Evolutionary conservation across 2,329 filamentous ascomycete species (phyloP), one percentile per base, ranked within the genome.

Genomic region (Pseudocercospora pini-densiflorae): DNA sequence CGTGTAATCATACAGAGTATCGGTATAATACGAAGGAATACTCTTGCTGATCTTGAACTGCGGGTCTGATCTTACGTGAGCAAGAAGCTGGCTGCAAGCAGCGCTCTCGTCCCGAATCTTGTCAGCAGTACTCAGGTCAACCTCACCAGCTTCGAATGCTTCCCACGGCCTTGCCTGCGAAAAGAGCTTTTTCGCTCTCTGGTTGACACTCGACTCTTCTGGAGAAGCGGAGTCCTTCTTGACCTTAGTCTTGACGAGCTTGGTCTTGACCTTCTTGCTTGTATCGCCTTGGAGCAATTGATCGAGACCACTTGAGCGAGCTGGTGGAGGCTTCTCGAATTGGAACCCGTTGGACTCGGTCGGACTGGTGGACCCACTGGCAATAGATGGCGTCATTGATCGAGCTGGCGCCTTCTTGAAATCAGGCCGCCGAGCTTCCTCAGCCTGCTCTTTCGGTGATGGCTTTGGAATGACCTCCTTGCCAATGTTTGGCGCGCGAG

Each of bases 31-130:
- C 24, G 51, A 55, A 1, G 23, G 51, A 19, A 31, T 43, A 6
- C 5, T 31, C 27, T 55, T 55, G 4, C 51, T n/a, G 16, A 55
- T 27, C 8, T 31, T 55, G 27, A 55, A 55, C 5, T n/a, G 16
- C 27, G 51, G 24, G 5, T 55, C 51, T 14, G 51, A 24, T 55
- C 23, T 29, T 10, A 31, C 24, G 19, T 29, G 51, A 10, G 51
- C 51, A n/a, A 55, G 51, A 55, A 55, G 51, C 24, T 55, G 51
- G 16, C 19, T 24, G 51, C 51, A 55, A 27, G 51, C 51, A 29
- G 51, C n/a, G 27, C 51, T 27, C 51, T 55, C 51, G 12, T 55
- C 51, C 24, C 27, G 51, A 14, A 55, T 9, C 47, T 23, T 23
- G 19, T 51, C 24, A 5, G 47, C 14, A 24, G 21, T 51, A 10